Evolutionary conservation across 2,329 filamentous ascomycete genomes (phyloP), one percentile per base, ranked within the genome.

Genomic region (Arachnopeziza araneosa): DNA sequence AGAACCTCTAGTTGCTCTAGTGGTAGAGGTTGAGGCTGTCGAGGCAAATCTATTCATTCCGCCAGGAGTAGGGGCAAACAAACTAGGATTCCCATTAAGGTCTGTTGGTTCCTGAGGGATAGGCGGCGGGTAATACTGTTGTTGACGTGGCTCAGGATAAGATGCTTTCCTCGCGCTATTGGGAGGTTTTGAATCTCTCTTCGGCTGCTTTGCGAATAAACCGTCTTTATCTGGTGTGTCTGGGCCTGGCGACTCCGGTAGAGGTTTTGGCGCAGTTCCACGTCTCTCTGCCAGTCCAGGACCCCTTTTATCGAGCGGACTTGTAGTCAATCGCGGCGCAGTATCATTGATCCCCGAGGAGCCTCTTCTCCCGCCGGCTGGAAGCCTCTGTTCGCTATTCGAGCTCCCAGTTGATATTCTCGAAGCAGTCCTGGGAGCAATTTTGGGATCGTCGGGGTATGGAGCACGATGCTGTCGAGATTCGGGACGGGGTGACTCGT

Each of bases 11-110:
- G 90, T 93, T 22, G 95, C 95, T 65, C 90, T 86, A 1, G 93
- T 97, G 0, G 95, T 99, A 1, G 93, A 96, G 14, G 87, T 96
- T 0, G 95, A 98, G 17, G 93, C 92, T 8, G 91, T 96, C 1
- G 93, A 97, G 12, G 82, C 80, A 66, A 86, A 85, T 52, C 85
- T 80, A 69, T 83, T 86, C 64, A 88, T 80, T 30, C 78, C 77
- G 55, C 69, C 76, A n/a, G 71, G 68, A 17, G 58, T 57, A 53
- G 32, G n/a, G 21, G 48, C 23, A 10, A 21, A 21, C 7, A 32
- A 21, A 9, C 21, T 2, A 32, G 55, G 24, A 30, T 54, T 54
- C 26, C 58, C 64, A 68, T 68, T 65, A 44, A 64, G 63, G 49
- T 65, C 64, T 50, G 58, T 56, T 22, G 64, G 52, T 26, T 56